Evolutionary conservation across 2,329 filamentous ascomycete genomes (phyloP).

Genomic region (Clonostachys chloroleuca): DNA sequence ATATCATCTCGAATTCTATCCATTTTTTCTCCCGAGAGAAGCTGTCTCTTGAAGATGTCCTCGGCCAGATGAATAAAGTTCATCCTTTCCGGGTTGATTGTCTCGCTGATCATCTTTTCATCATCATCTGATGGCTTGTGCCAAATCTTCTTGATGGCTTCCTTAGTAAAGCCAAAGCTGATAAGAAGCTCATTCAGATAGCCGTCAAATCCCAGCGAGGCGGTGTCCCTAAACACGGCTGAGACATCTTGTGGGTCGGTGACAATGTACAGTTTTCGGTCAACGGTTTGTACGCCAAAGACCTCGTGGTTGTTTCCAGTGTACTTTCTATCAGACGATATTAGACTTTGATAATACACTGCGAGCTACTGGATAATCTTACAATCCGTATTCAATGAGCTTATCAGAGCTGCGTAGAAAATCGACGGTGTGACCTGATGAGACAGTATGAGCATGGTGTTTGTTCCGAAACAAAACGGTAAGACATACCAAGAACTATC

Average conservation of each 20-base stretch:
- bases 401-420: not conserved
- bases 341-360: not conserved
- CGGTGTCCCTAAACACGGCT: not conserved
- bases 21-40: constrained; percentile 1
- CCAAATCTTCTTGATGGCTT: constrained; percentile 57
- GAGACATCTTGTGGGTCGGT: not conserved
- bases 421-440: not conserved
- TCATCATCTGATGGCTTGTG: constrained; percentile 51
- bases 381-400: not conserved
- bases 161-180: not conserved
- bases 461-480: not conserved
- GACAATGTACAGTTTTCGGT: not conserved
- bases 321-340: not conserved
- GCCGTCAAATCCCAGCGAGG: not conserved
- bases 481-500: not conserved
- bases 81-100: constrained; percentile 29
- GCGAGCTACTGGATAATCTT: not conserved
- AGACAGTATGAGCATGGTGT: not conserved
- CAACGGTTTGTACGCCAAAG: not conserved
- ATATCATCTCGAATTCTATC: not conserved
- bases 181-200: not conserved
- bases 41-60: not conserved
- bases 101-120: constrained; percentile 29
- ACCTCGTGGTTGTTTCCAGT: not conserved
- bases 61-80: constrained; percentile 19